A percentile compares a stretch with the other conserved stretches of the same genome.
phyloP scores from a whole-genome alignment of 192 early-diverging fungal species.

The Coemansia sp. region DNA sequence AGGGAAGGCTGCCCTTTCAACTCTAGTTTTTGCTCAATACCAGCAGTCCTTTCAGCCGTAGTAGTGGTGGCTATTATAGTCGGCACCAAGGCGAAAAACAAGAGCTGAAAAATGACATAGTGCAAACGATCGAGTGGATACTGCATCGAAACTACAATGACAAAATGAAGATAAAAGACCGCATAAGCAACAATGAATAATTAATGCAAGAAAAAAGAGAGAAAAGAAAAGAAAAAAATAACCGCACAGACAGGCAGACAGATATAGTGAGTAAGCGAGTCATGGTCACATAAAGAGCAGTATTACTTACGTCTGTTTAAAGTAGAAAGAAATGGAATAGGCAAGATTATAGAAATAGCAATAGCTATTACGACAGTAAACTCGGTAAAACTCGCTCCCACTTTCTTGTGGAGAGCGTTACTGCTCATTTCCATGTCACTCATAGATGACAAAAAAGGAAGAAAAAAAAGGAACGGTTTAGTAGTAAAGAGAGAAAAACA shows the following conservation, averaged over 20 bases:
- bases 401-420: not conserved
- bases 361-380: constrained; percentile 27
- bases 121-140: constrained; percentile 53
- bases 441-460: constrained; percentile 1
- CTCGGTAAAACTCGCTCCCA: constrained; percentile 22
- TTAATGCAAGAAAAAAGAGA: not conserved
- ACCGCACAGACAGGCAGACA: not conserved
- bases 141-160: constrained; percentile 30
- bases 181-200: constrained; percentile 4
- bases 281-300: not conserved
- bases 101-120: constrained; percentile 46
- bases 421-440: not conserved
- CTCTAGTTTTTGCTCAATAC: not conserved
- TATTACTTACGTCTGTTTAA: constrained; percentile 41
- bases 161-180: constrained; percentile 12
- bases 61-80: not conserved
- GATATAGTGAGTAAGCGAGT: not conserved
- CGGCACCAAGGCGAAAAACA: constrained; percentile 29
- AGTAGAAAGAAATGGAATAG: constrained; percentile 38
- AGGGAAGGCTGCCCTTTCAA: not conserved
- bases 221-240: not conserved
- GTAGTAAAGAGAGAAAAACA: not conserved
- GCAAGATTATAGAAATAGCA: constrained; percentile 25
- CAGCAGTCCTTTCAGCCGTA: not conserved
- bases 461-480: not conserved